Percentiles rank a stretch among this genome's conserved stretches.
These are phyloP conservation scores for Pharnaceum exiguum DNA, from an alignment of 148 eudicot species.

Conservation along the genomic window DNA sequence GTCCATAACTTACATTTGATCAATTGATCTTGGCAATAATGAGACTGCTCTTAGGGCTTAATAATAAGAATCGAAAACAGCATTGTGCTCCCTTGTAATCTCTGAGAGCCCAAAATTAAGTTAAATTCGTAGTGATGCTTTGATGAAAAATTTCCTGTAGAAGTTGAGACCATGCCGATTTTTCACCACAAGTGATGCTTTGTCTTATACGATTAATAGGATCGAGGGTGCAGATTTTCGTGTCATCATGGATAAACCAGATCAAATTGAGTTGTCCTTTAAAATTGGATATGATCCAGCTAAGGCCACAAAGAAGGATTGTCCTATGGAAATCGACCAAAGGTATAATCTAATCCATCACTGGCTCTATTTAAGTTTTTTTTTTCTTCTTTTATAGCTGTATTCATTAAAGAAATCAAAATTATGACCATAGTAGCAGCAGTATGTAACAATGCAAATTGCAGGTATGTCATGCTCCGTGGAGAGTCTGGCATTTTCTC, in stretches of 20 bases:
- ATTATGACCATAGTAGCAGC: background rate
- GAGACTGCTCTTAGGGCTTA: too few relatives aligned
- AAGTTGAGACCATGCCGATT: too few relatives aligned
- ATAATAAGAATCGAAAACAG: too few relatives aligned
- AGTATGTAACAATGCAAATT: background rate
- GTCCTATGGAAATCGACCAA: slow-evolving; percentile 69
- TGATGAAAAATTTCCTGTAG: too few relatives aligned
- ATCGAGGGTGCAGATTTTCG: slow-evolving; percentile 35
- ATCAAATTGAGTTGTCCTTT: slow-evolving; percentile 76
- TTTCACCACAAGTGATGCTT: background rate
- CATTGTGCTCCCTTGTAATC: too few relatives aligned
- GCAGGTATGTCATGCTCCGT: slow-evolving; percentile 63
- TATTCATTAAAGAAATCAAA: too few relatives aligned
- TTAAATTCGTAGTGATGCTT: too few relatives aligned
- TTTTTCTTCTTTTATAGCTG: too few relatives aligned
- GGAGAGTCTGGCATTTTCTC: slow-evolving; percentile 73
- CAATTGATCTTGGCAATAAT: too few relatives aligned
- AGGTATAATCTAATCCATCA: slow-evolving; percentile 53
- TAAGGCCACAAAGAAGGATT: slow-evolving; percentile 11
- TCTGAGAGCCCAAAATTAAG: too few relatives aligned
- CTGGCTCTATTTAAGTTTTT: too few relatives aligned
- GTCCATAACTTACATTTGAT: too few relatives aligned
- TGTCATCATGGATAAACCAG: slow-evolving; percentile 38
- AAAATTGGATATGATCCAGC: slow-evolving; percentile 37
- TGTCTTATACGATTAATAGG: slow-evolving; percentile 22